A percentile compares a stretch with the other conserved stretches of the same genome.
Conservation (phyloP, 2,329 filamentous ascomycete species). For the Fusarium torulosum region DNA sequence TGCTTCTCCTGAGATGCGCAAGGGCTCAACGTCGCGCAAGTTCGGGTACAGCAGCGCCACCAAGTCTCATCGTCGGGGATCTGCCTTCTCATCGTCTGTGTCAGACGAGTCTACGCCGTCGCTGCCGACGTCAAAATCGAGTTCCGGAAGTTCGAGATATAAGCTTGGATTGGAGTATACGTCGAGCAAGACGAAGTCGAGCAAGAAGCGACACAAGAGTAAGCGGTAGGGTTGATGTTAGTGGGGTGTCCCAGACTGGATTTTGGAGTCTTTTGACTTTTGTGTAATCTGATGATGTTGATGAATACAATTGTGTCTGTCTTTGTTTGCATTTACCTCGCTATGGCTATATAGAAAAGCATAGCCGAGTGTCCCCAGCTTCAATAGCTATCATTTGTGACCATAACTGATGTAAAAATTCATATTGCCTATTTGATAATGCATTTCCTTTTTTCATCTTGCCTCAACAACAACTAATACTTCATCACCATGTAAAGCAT, state of each 20-base stretch:
- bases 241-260: no score
- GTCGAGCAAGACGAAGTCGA: constrained; percentile 46
- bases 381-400: not conserved
- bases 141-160: constrained; percentile 45
- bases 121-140: constrained; percentile 42
- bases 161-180: constrained; percentile 50
- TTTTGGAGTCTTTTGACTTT: not conserved
- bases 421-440: not conserved
- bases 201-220: constrained; percentile 48
- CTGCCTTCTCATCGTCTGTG: constrained; percentile 45
- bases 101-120: constrained; percentile 32
- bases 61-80: constrained; percentile 50
- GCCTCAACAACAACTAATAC: not conserved
- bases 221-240: constrained; percentile 27
- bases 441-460: not conserved
- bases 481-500: not conserved
- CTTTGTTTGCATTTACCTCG: not conserved
- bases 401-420: not conserved
- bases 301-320: not conserved
- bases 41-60: constrained; percentile 50
- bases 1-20: constrained; percentile 55
- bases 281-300: constrained; percentile 9
- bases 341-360: no score
- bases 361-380: constrained; percentile 1
- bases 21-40: constrained; percentile 55